Conservation (phyloP, 176 grass and related monocot genomes). For the Triticum dicoccoides region DNA sequence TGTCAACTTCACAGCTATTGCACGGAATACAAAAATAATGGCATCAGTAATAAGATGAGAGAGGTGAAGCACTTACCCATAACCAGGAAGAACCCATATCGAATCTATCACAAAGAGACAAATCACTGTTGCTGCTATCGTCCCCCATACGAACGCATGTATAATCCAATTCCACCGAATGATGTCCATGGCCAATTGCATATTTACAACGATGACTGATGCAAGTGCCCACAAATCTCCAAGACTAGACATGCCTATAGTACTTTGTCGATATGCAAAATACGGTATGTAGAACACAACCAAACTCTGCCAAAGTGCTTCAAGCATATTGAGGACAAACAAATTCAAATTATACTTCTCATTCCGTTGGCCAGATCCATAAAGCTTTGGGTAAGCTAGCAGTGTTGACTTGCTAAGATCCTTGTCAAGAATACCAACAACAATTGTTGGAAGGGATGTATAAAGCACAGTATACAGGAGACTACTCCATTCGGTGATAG, state of each 20-base stretch:
- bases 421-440: conserved; percentile 84
- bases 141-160: conserved; percentile 69
- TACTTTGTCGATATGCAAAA: conserved; percentile 70
- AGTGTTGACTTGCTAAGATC: conserved; percentile 70
- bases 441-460: conserved; percentile 79
- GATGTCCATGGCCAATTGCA: conserved; percentile 85
- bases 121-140: conserved; percentile 45
- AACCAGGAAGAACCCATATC: conserved; percentile 63
- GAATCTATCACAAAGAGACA: conserved; percentile 78
- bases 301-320: conserved; percentile 86
- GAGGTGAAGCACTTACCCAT: conserved; percentile 64
- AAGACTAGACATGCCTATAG: conserved; percentile 66
- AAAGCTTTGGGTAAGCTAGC: conserved; percentile 66
- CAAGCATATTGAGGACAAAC: conserved; percentile 73
- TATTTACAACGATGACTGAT: conserved; percentile 76
- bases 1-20: conserved; percentile 1
- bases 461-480: conserved; percentile 85
- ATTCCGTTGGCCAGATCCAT: conserved; percentile 74
- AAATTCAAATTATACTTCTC: conserved; percentile 73
- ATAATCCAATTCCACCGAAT: conserved; percentile 73
- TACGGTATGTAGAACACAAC: conserved; percentile 77
- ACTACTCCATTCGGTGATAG: conserved; percentile 82
- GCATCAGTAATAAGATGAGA: background rate
- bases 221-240: conserved; percentile 86
- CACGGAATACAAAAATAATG: conserved; percentile 2